Base-by-base conservation (phyloP, 2,329 filamentous ascomycete genomes). In the Trichophyton mentagrophytes region DNA sequence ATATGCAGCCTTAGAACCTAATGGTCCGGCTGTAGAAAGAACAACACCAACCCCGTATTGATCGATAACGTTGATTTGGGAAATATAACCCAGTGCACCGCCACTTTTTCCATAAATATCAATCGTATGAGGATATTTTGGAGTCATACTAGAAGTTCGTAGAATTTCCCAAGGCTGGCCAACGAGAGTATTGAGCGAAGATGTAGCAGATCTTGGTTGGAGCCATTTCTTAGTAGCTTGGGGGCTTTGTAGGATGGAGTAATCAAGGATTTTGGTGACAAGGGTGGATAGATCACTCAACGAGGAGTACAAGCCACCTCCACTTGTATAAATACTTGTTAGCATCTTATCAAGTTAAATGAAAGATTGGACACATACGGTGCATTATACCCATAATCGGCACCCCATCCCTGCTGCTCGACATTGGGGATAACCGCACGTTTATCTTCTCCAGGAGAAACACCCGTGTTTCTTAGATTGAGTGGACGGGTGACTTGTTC, bases 91-190 rank as follows among this genome's bases (percentile, higher is more conserved):
- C 15, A 67, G 64, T 0, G 73, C 71, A 2, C 69, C 72, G 9
- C 73, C 74, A 2, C 68, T 68, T 60, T 76, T 76, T 1, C 66
- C 69, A 38, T 70, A 71, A 1, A 74, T 62, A 13, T 73, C 67
- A 3, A 76, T 63, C 0, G 67, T 60, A 22, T 74, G 73, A 0
- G 69, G 67, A 46, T 74, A 64, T 0, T 65, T 38, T 0, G 68
- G 66, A 0, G 67, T 68, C 0, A 74, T 55, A 25, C 67, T 63
- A 0, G 65, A 15, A 0, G 68, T 65, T 1, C 69, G 71, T 1
- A 69, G 66, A 13, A 75, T 73, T 53, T 76, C 73, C 74, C 73
- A 75, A 0, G 73, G 72, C 65, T 70, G 68, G 2, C 74, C 73
- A 2, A 72, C 72, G 22, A 73, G 67, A 11, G 66, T 67, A 27